Evolutionary conservation across 352 stramenopile species (phyloP), one percentile per base, ranked within the genome.

Genomic region (Phytophthora sp.): DNA sequence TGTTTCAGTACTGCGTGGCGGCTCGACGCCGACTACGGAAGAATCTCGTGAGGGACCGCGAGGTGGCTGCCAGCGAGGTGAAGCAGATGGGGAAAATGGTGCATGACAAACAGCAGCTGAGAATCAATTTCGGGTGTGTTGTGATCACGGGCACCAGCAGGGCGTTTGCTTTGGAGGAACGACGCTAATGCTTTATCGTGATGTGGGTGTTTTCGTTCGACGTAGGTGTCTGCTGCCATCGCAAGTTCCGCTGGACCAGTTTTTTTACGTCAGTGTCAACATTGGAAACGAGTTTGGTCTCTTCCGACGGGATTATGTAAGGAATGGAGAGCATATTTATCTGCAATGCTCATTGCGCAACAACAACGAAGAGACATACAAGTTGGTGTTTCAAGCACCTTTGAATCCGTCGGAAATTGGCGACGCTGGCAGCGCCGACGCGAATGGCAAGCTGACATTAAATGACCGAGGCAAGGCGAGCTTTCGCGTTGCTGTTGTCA

Each of bases 261-360:
- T 76, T 56, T 77, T 92, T 43, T 70, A 92, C 23, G 68, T 94
- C 27, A 58, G 63, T 32, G 74, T 91, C n/a, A 90, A 89, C 35
- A 84, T 92, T 37, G 85, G 81, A 37, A 94, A 94, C 58, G 85
- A 94, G 52, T 94, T 94, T 42, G 85, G 85, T 1, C 79, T 94
- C 10, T 92, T 92, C 35, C 81, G 80, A 20, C 77, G 85, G 5
- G 76, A 82, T 28, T 81, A 80, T 31, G 32, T 91, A 1, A 59
- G 59, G 23, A 51, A 65, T 4, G 70, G 66, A 24, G 76, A 89
- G 32, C 51, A 44, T 10, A 76, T 91, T 39, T 69, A 77, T 45
- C 54, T 91, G 5, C 73, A 87, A 20, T 85, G 71, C 56, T 66
- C 55, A 15, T 66, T 89, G 24, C 78, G 77, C 1, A 77, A 76